Conservation (phyloP, 768 basidiomycete species). For the Boletus insuetus region DNA sequence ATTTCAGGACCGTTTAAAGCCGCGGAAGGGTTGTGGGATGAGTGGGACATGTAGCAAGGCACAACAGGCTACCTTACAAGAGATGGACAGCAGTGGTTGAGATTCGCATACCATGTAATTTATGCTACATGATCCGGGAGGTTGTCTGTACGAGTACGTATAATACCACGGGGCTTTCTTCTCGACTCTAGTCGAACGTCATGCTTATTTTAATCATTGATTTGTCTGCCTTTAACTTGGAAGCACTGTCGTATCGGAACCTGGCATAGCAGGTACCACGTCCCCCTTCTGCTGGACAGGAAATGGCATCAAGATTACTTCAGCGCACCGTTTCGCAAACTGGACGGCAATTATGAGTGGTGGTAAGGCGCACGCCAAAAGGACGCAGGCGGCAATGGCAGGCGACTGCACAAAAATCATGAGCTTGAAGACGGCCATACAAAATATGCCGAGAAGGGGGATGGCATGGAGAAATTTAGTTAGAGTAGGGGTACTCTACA, state of each 20-base stretch:
- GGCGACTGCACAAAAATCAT: conserved; percentile 22
- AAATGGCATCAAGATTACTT: conserved; percentile 4
- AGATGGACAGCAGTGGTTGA: neutral
- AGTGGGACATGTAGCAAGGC: conserved; percentile 65
- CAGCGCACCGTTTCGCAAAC: conserved; percentile 4
- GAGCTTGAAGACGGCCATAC: conserved; percentile 19
- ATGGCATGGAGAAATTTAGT: conserved; percentile 22
- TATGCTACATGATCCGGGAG: conserved; percentile 11
- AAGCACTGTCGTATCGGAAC: neutral
- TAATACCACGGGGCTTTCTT: no score
- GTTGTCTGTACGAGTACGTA: conserved; percentile 6
- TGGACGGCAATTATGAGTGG: conserved; percentile 12
- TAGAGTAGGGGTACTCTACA: conserved; percentile 13
- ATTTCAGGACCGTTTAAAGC: conserved; percentile 13
- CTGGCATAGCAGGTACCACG: neutral
- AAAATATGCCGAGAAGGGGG: conserved; percentile 27
- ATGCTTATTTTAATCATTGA: neutral
- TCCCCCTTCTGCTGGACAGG: conserved; percentile 6
- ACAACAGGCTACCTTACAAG: neutral
- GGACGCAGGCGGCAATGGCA: conserved; percentile 8
- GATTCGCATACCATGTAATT: conserved; percentile 12
- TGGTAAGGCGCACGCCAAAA: conserved; percentile 23
- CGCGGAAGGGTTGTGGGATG: conserved; percentile 52
- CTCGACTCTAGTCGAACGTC: neutral
- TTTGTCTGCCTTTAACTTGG: neutral